Evolutionary conservation across 106 monocot species (phyloP).

Genomic region (Phalaenopsis aphrodite): DNA sequence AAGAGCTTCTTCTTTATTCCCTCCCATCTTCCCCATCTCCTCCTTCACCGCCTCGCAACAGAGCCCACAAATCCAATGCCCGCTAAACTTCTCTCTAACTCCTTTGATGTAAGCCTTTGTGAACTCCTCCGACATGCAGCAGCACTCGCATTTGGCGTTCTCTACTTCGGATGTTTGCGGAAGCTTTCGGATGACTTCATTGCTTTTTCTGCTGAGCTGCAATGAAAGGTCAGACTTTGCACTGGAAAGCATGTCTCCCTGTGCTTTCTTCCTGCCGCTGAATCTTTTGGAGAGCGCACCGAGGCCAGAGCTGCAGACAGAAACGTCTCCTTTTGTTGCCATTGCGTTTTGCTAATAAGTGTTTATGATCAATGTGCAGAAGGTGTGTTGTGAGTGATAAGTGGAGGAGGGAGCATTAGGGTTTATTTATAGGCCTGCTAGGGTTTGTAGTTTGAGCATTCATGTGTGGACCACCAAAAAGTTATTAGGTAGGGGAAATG

Average conservation of each 20-base stretch:
- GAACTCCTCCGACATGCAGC: slow-evolving; percentile 55
- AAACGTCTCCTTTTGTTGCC: not conserved
- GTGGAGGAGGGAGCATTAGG: not conserved
- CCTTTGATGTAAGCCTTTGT: slow-evolving; percentile 48
- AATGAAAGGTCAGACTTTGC: slow-evolving; percentile 68
- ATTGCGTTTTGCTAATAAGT: not conserved
- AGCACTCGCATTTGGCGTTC: slow-evolving; percentile 68
- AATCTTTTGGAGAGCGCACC: not conserved
- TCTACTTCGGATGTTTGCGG: slow-evolving; percentile 41
- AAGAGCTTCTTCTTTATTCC: slow-evolving; percentile 27
- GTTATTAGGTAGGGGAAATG: too few species aligned
- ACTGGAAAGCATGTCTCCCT: slow-evolving; percentile 25
- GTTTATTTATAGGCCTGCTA: not conserved
- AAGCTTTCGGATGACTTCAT: not conserved
- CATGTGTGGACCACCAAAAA: too few species aligned
- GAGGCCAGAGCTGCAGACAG: not conserved
- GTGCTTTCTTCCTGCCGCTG: not conserved
- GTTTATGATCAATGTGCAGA: too few species aligned
- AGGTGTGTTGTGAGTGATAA: not conserved
- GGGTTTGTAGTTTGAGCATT: not conserved
- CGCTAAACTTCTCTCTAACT: slow-evolving; percentile 39
- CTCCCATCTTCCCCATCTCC: slow-evolving; percentile 44
- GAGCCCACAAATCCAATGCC: slow-evolving; percentile 63
- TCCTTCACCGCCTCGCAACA: slow-evolving; percentile 71
- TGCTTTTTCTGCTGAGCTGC: slow-evolving; percentile 17